Percentiles rank a stretch among this genome's conserved stretches.
These are phyloP conservation scores for Monotropa hypopitys DNA, from an alignment of 179 eudicot species.

Conservation along the genomic window DNA sequence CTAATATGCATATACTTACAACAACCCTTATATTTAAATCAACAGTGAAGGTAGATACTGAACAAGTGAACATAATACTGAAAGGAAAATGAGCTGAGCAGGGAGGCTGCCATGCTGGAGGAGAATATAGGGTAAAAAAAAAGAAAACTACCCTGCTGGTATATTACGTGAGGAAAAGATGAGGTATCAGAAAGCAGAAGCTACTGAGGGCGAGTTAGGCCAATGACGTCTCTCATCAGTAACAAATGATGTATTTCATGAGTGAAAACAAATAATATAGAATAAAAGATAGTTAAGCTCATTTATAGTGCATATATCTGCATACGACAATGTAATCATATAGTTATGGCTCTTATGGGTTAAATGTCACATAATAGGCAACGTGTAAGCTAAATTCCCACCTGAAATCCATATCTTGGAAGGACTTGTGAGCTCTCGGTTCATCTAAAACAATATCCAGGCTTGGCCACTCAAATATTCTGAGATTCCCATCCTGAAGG, in stretches of 20 bases:
- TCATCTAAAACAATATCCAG: slow-evolving; percentile 61
- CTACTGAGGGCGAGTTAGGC: background rate
- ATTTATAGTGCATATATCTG: background rate
- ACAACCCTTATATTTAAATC: background rate
- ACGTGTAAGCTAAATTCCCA: slow-evolving; percentile 13
- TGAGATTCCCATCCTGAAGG: slow-evolving; percentile 75
- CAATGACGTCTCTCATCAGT: background rate
- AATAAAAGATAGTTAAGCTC: background rate
- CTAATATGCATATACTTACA: background rate
- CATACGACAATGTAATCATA: too few relatives aligned
- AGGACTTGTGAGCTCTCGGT: slow-evolving; percentile 86
- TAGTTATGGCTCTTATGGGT: background rate
- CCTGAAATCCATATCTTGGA: slow-evolving; percentile 95
- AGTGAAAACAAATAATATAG: background rate
- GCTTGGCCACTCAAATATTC: slow-evolving; percentile 95
- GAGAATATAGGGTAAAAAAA: background rate
- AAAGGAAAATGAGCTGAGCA: background rate
- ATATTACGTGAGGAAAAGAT: background rate
- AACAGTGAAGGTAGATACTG: background rate
- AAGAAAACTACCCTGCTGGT: background rate
- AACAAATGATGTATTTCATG: background rate
- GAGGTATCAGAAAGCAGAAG: background rate
- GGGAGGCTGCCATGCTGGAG: background rate
- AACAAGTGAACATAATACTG: background rate
- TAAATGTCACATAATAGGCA: background rate